Percentiles rank a stretch among this genome's conserved stretches.
phyloP scores from a whole-genome alignment of 2,329 filamentous ascomycete species.

The Colletotrichum liaoningense region DNA sequence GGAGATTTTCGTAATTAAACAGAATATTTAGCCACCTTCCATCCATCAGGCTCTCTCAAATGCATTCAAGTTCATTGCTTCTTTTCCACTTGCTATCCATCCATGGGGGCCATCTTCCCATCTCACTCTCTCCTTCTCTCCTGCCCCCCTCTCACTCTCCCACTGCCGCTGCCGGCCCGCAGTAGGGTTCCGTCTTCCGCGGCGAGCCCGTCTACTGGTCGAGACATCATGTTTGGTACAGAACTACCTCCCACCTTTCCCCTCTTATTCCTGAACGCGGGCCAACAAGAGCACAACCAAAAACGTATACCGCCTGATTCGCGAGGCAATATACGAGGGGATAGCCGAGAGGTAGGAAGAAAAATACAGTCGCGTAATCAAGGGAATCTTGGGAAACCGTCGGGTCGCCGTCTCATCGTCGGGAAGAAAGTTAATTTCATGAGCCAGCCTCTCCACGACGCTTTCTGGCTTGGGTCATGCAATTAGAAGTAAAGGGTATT shows the following conservation, averaged over 20 bases:
- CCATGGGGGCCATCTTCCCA: slow-evolving; percentile 15
- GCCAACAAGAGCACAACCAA: slow-evolving; percentile 28
- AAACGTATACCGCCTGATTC: slow-evolving; percentile 21
- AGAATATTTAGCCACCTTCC: slow-evolving; percentile 36
- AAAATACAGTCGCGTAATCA: slow-evolving; percentile 35
- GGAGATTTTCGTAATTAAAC: slow-evolving; percentile 39
- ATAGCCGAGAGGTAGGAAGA: slow-evolving; percentile 29
- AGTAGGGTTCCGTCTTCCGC: slow-evolving; percentile 2
- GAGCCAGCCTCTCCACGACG: slow-evolving; percentile 36
- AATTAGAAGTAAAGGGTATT: slow-evolving; percentile 55
- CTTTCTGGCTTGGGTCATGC: slow-evolving; percentile 38
- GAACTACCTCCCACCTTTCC: slow-evolving; percentile 15
- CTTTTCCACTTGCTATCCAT: slow-evolving; percentile 38
- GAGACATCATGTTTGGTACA: slow-evolving; percentile 35
- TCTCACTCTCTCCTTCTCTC: slow-evolving; percentile 4
- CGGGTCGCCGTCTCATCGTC: slow-evolving; percentile 33
- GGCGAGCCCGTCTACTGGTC: slow-evolving; percentile 17
- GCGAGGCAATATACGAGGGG: slow-evolving; percentile 28
- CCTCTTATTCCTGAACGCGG: slow-evolving; percentile 23
- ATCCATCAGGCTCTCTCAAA: slow-evolving; percentile 33
- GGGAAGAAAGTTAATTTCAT: slow-evolving; percentile 35
- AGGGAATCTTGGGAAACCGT: slow-evolving; percentile 36
- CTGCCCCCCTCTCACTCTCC: not conserved
- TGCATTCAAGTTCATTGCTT: slow-evolving; percentile 37
- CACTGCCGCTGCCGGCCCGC: not conserved